phyloP scores from a whole-genome alignment of 176 grass and related monocot species.

The Aegilops bicornis region DNA sequence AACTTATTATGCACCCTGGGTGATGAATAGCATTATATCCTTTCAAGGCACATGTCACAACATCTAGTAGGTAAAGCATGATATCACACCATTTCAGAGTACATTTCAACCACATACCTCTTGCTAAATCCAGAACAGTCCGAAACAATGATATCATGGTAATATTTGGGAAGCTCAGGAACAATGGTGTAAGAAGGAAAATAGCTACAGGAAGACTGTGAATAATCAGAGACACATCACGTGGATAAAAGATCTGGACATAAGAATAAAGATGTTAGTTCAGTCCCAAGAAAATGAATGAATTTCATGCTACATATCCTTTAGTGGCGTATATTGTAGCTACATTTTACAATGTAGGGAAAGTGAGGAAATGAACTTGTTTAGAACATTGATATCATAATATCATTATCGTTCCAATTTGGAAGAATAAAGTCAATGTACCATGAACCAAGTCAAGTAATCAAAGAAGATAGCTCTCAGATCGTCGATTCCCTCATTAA shows the following conservation, averaged over 20 bases:
- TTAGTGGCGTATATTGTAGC: constrained; percentile 13
- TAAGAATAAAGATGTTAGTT: constrained; percentile 33
- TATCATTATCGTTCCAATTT: constrained; percentile 20
- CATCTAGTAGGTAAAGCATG: neutral
- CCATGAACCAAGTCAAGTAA: constrained; percentile 98
- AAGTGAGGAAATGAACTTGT: neutral
- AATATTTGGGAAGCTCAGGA: constrained; percentile 61
- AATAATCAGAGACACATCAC: constrained; percentile 66
- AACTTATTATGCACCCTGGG: neutral
- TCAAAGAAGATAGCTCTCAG: constrained; percentile 77
- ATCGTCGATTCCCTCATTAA: constrained; percentile 40
- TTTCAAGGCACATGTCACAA: neutral
- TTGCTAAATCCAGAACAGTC: constrained; percentile 53
- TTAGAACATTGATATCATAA: neutral
- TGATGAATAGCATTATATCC: neutral
- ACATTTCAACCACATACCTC: constrained; percentile 54
- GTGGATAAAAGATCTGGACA: constrained; percentile 84
- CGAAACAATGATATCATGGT: constrained; percentile 50
- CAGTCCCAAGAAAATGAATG: constrained; percentile 28
- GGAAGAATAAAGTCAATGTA: constrained; percentile 39
- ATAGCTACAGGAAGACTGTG: constrained; percentile 71
- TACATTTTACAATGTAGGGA: neutral
- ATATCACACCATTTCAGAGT: constrained; percentile 15
- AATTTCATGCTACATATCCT: constrained; percentile 11
- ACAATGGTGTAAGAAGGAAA: constrained; percentile 70